phyloP scores from a whole-genome alignment of 164 flowering plant genomes.

The Vitis amurensis region DNA sequence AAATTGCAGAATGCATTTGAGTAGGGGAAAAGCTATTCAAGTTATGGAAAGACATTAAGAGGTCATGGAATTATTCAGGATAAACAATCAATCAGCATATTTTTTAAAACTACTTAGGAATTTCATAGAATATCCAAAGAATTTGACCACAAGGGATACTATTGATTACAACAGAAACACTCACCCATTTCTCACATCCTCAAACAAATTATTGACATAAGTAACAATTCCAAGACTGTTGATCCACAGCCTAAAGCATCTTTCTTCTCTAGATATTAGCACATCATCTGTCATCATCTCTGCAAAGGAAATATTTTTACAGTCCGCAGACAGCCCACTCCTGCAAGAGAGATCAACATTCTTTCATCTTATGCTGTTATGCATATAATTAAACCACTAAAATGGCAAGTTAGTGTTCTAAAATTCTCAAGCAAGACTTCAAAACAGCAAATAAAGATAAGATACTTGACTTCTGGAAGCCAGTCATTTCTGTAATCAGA shows the following conservation, averaged over 20 bases:
- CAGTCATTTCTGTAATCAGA: too few species aligned
- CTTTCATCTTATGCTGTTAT: too few species aligned
- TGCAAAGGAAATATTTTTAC: conserved; percentile 70
- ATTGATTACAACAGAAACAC: conserved; percentile 17
- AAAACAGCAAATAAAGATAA: too few species aligned
- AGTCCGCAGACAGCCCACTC: conserved; percentile 77
- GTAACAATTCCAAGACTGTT: conserved; percentile 77
- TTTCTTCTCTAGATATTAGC: conserved; percentile 80
- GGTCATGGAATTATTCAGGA: too few species aligned
- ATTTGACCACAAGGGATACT: conserved; percentile 7
- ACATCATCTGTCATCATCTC: conserved; percentile 95
- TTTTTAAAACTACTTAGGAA: not conserved
- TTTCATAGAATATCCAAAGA: not conserved
- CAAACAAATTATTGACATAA: conserved; percentile 85
- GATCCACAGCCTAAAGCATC: conserved; percentile 88
- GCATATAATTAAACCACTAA: too few species aligned
- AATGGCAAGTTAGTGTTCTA: too few species aligned
- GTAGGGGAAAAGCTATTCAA: not conserved
- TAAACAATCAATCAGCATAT: conserved; percentile 1
- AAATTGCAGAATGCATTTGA: not conserved
- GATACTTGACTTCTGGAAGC: too few species aligned
- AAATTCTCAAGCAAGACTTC: too few species aligned
- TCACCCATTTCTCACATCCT: conserved; percentile 95
- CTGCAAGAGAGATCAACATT: conserved; percentile 33
- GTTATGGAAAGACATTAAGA: not conserved